Evolutionary conservation across 2,329 filamentous ascomycete species (phyloP).

Genomic region (Hortaea werneckii): DNA sequence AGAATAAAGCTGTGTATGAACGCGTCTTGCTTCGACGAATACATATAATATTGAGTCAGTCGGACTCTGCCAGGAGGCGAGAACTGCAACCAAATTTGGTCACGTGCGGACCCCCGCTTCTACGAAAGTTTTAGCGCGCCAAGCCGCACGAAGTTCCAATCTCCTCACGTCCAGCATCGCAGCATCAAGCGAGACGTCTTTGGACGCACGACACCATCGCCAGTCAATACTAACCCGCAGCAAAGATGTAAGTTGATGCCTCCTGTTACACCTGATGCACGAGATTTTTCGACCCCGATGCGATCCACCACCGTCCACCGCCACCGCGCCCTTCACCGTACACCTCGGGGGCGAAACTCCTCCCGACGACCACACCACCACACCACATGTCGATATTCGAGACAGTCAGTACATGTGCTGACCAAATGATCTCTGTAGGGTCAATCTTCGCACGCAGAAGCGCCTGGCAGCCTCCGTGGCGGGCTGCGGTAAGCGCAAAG

Average conservation of each 20-base stretch:
- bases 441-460: conserved; percentile 99
- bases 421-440: conserved; percentile 50
- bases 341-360: background rate
- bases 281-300: background rate
- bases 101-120: background rate
- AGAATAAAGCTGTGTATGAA: no score
- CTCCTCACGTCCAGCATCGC: background rate
- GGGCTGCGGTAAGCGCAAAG: conserved; percentile 99
- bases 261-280: background rate
- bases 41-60: no score
- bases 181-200: conserved; percentile 1
- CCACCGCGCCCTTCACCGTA: background rate
- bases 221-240: conserved; percentile 16
- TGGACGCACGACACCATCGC: conserved; percentile 10
- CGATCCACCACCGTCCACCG: background rate
- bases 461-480: conserved; percentile 97
- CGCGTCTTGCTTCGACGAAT: no score
- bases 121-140: background rate
- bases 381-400: background rate
- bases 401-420: conserved; percentile 9
- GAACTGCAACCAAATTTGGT: background rate
- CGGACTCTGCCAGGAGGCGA: no score
- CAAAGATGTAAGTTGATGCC: conserved; percentile 21
- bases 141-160: background rate
- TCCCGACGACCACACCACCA: background rate